Base-by-base conservation (phyloP, 768 basidiomycete species). In the Psilocybe cubensis region DNA sequence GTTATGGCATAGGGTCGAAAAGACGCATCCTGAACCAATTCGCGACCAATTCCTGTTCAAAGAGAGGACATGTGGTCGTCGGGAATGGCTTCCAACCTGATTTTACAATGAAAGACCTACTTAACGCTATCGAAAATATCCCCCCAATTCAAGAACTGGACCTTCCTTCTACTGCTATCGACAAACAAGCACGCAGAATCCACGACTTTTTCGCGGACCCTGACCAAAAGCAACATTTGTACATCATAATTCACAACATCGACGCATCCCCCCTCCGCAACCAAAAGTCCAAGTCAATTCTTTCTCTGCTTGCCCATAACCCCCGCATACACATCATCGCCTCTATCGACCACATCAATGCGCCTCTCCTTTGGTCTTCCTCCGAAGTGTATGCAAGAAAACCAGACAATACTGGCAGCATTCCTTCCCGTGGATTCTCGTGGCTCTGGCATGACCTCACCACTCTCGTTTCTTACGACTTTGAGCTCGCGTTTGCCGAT, bases 381-480 rank as follows among this genome's bases (percentile, higher is more conserved):
- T 83, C 88, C 1, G 88, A 91, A 59, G 67, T 75, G 20, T 77
- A 83, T 41, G 70, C 87, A 4, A 76, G 86, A 42, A 89, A 88
- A 68, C 72, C 70, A 28, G 59, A 59, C 42, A n/a, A 9, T 57
- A 27, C 61, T 14, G 51, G 64, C 17, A 8, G 62, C 5, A 63
- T 69, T 7, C 69, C 70, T 49, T 56, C 71, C 31, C 79, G 79
- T 29, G 88, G 88, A 8, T 89, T 84, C 68, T 73, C 84, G 1
- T 94, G 92, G 86, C 75, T 94, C 14, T 93, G 92, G 86, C 93
- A 98, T 72, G 93, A 96, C 71, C 71, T 94, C 21, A 93, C 94
- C 3, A 97, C 96, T 1, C 88, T 95, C 62, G 76, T 74, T 14
- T 78, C 91, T 1, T 97, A 96, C 76, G 87, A 91, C 68, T 79